phyloP scores from a whole-genome alignment of 179 eudicot species.

The Spinacia oleracea region DNA sequence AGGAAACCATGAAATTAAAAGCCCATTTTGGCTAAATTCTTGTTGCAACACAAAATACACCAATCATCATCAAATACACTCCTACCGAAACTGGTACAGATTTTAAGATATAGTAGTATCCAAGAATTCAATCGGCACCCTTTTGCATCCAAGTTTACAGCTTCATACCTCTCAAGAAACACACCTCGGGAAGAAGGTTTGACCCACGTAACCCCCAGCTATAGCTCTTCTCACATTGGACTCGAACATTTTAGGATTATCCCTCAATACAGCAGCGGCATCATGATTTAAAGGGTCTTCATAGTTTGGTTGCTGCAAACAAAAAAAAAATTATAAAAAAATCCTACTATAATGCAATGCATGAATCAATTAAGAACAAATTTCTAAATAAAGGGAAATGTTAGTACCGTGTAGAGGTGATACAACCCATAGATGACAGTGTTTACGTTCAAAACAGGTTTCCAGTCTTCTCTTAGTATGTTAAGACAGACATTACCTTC shows the following conservation, averaged over 20 bases:
- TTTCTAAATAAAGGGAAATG: neutral
- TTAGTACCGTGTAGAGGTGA: conserved; percentile 92
- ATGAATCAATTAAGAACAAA: neutral
- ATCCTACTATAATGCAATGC: neutral
- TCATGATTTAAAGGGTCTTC: conserved; percentile 97
- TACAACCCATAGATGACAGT: conserved; percentile 87
- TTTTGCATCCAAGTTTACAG: conserved; percentile 19
- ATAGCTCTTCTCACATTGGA: conserved; percentile 85
- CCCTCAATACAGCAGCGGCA: conserved; percentile 93
- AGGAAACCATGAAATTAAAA: conserved; percentile 23
- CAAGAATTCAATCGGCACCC: neutral
- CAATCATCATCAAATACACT: conserved; percentile 26
- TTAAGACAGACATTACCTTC: conserved; percentile 99
- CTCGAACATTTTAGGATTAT: conserved; percentile 82
- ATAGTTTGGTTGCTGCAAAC: conserved; percentile 77
- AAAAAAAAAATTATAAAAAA: conserved; percentile 7
- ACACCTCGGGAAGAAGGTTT: conserved; percentile 61
- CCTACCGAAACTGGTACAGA: conserved; percentile 23
- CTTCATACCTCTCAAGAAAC: conserved; percentile 24
- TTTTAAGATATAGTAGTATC: conserved; percentile 2
- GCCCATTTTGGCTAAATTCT: conserved; percentile 25
- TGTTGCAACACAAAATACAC: conserved; percentile 26
- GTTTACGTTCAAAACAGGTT: conserved; percentile 92
- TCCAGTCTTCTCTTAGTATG: conserved; percentile 99
- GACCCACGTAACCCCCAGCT: conserved; percentile 88